Percentiles rank a stretch among this genome's conserved stretches.
Evolutionary conservation across 129 eudicot species (phyloP).

Genomic region (Scalesia atractyloides): DNA sequence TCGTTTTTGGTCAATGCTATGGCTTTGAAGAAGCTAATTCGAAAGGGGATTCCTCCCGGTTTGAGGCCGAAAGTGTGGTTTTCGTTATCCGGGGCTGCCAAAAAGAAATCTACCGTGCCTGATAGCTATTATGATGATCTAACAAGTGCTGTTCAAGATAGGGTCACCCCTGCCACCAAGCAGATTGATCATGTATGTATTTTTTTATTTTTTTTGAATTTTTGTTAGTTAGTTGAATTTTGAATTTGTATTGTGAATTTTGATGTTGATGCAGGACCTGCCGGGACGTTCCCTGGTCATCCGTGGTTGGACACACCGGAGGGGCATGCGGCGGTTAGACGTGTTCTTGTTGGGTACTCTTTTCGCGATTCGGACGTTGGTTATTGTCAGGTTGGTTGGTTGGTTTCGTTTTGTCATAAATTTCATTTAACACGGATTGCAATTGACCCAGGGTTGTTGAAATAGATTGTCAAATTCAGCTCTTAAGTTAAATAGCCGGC

Average conservation of each 20-base stretch:
- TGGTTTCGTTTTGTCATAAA: not conserved
- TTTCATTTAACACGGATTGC: not conserved
- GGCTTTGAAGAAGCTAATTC: conserved; percentile 69
- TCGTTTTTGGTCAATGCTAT: conserved; percentile 72
- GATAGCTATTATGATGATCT: conserved; percentile 86
- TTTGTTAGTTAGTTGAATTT: not conserved
- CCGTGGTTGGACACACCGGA: conserved; percentile 94
- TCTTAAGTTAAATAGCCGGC: no score
- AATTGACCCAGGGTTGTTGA: no score
- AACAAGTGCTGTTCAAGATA: conserved; percentile 68
- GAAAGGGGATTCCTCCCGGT: conserved; percentile 84
- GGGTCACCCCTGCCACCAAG: conserved; percentile 79
- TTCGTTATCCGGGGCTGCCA: conserved; percentile 88
- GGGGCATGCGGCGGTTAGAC: conserved; percentile 94
- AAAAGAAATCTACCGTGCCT: conserved; percentile 94
- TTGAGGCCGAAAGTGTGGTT: conserved; percentile 93
- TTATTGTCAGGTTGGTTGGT: conserved; percentile 99
- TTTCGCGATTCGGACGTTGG: conserved; percentile 97
- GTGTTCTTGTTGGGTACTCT: conserved; percentile 95
- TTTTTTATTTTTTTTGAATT: not conserved
- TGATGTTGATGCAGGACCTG: conserved; percentile 54
- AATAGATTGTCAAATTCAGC: no score
- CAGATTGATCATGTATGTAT: conserved; percentile 92
- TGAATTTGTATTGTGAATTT: not conserved
- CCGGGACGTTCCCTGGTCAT: conserved; percentile 96